Evolutionary conservation across 306 rosid species (phyloP).

Genomic region (Ormosia semicastrata): DNA sequence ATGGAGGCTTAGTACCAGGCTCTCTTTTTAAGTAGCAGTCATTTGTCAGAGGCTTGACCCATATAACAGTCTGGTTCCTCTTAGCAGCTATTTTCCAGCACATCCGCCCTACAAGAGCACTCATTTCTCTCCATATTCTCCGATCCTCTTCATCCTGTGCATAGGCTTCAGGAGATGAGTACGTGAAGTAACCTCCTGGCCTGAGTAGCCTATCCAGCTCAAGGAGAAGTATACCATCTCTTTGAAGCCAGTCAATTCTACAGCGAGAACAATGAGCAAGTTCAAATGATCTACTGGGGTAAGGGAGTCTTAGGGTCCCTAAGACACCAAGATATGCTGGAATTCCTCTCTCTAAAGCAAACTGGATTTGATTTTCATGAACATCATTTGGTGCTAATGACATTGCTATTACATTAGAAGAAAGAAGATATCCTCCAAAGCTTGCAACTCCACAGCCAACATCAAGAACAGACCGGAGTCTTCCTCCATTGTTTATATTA

Average conservation of each 20-base stretch:
- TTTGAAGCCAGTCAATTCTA: constrained; percentile 82
- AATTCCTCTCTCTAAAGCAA: constrained; percentile 82
- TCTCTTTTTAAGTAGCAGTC: constrained; percentile 64
- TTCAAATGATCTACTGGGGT: constrained; percentile 82
- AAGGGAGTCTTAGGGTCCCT: constrained; percentile 83
- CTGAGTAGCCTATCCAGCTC: constrained; percentile 79
- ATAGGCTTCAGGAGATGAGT: constrained; percentile 84
- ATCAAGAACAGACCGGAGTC: constrained; percentile 65
- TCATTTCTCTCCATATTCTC: constrained; percentile 78
- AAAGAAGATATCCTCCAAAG: constrained; percentile 81
- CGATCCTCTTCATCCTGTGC: constrained; percentile 79
- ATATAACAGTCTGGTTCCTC: constrained; percentile 73
- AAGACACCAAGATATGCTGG: constrained; percentile 81
- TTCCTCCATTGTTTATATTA: constrained; percentile 66
- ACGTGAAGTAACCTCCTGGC: constrained; percentile 78
- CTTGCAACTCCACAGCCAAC: constrained; percentile 84
- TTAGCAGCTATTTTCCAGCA: constrained; percentile 80
- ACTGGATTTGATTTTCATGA: constrained; percentile 83
- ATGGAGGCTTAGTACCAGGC: constrained; percentile 63
- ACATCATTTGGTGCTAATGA: constrained; percentile 86
- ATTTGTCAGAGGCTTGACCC: constrained; percentile 82
- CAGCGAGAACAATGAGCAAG: constrained; percentile 85
- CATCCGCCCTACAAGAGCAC: constrained; percentile 62
- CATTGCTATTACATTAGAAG: constrained; percentile 64
- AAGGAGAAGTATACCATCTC: constrained; percentile 81